A percentile compares a stretch with the other conserved stretches of the same genome.
Conservation (phyloP, 129 eudicot species). For the Flaveria ramosissima region DNA sequence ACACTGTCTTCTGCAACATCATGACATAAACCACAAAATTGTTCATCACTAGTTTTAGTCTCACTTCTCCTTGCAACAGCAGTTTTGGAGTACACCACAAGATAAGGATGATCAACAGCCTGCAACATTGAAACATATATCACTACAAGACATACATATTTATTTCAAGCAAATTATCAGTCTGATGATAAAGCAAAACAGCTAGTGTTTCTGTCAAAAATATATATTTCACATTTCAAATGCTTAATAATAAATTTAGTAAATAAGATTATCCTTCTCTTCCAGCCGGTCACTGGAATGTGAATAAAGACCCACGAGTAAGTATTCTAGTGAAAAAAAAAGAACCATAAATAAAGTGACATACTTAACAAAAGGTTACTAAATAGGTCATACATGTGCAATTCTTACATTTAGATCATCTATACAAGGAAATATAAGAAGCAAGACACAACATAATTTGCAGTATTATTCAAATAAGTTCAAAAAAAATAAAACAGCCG, state of each 20-base stretch:
- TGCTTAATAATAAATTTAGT: background rate
- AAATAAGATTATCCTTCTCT: background rate
- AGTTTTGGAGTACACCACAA: constrained; percentile 73
- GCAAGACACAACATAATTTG: background rate
- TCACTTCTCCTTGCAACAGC: constrained; percentile 45
- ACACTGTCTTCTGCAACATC: constrained; percentile 80
- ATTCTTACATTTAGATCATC: background rate
- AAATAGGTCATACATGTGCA: background rate
- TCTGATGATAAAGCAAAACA: background rate
- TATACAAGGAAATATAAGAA: background rate
- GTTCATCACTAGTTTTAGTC: constrained; percentile 43
- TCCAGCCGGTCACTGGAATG: background rate
- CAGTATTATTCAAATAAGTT: background rate
- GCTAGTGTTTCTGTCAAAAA: background rate
- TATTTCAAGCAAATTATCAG: background rate
- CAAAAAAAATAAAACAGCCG: background rate
- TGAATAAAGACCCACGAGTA: background rate
- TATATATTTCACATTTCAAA: background rate
- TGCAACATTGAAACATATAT: constrained; percentile 24
- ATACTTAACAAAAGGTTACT: background rate
- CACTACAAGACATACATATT: background rate
- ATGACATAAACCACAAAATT: constrained; percentile 71
- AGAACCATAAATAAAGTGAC: background rate
- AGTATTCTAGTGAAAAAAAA: background rate
- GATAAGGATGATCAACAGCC: constrained; percentile 98